Evolutionary conservation across 495 filamentous ascomycete species (phyloP), one percentile per base, ranked within the genome.

Genomic region (Penicillium nucicola): DNA sequence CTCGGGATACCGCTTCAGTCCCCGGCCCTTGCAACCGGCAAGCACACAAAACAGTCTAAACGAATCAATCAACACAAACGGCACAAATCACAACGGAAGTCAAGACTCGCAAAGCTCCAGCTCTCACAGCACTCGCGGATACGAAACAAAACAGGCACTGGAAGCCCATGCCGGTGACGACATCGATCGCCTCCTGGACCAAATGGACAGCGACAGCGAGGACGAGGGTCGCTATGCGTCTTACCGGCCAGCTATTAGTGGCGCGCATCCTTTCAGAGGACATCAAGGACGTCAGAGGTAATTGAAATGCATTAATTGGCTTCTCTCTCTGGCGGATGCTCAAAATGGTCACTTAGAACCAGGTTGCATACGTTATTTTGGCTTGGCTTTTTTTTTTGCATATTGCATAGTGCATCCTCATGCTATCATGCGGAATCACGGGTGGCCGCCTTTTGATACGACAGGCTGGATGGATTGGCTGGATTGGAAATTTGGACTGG

Each of bases 111-210:
- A 66, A 36, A 56, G 50, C 23, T 50, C 45, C 3, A 50, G 46
- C 7, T 57, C 46, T 9, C 42, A 59, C 19, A 53, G 40, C 32
- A 32, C 45, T 15, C 55, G 49, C n/a, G 32, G 37, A 17, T 28
- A 35, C 5, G 47, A 39, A 13, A 42, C 35, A 8, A 50, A 45
- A 3, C 42, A 53, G 1, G 70, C 56, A 3, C 49, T 71, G 3
- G 72, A 73, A 41, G 62, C 66, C 10, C 60, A 64, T 38, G 69
- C 71, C 30, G 74, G 70, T 1, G 76, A 78, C 44, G 77, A 77
- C 36, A 78, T 81, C 32, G 78, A 81, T 57, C 70, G 72, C 11
- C 64, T 81, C 30, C 49, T 81, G 14, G 77, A 81, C 43, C 73
- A 77, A 45, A 79, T 79, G 74, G 69, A 71, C 45, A 74, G 74